Base-by-base conservation (phyloP, 805 yeast genomes). In the Cyberlindnera lachancei region DNA sequence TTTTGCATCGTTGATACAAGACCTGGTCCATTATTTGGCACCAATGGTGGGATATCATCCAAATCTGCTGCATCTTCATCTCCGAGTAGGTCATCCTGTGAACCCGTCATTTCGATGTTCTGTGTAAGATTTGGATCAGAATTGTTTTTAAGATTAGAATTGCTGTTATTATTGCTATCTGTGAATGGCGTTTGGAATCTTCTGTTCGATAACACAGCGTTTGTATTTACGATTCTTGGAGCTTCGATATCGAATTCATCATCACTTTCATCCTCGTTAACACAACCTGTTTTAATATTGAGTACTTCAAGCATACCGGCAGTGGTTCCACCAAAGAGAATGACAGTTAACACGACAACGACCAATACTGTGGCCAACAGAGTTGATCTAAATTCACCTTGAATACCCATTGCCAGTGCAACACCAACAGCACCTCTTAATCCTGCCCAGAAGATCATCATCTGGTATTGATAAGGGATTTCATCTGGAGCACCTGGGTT, bases 381-480 rank as follows among this genome's bases (percentile, higher is more conserved):
- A 0, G 95, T 78, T 52, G 79, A 78, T 42, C 88, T 90, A 35
- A 84, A 78, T 51, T 90, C 96, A 39, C 97, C 98, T 59, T 85
- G 95, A 25, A 92, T 64, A 11, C 98, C 98, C 77, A 94, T 86
- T 0, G 98, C 98, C 50, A 92, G 70, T 0, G 98, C 99, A 5
- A 92, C 99, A 43, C 99, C 99, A 22, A 92, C 99, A 1, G 99
- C 99, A 38, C 99, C 99, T 52, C 99, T 70, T 35, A 92, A 66
- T 4, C 99, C 99, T 3, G 98, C 98, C 99, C 99, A 92, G 56
- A 92, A 92, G 31, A 90, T 86, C 98, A 92, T 92, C 84, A 87
- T 86, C 61, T 92, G 98, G 58, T 92, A 92, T 40, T 81, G 85
- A 49, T 85, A 90, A 17, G 95, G 92, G 40, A 92, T 87, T 59